Evolutionary conservation across 177 flowering plant species (phyloP).

Genomic region (Telopea speciosissima): DNA sequence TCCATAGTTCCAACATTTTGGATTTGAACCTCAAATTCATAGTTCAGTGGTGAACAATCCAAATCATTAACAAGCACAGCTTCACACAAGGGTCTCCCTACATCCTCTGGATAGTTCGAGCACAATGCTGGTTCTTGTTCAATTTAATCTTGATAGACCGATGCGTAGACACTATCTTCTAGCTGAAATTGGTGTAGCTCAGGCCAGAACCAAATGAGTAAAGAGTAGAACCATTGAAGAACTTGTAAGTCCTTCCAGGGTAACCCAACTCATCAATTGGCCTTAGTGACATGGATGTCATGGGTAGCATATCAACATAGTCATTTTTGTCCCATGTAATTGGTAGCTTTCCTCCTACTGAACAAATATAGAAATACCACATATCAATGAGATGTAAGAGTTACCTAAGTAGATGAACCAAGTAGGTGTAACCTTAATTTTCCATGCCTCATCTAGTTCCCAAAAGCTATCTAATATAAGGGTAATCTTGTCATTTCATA

Average conservation of each 20-base stretch:
- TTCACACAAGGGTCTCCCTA: slow-evolving; percentile 5
- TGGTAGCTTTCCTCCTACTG: slow-evolving; percentile 48
- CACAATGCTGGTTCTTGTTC: slow-evolving; percentile 2
- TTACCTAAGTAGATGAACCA: too few relatives aligned
- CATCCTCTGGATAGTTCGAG: not conserved
- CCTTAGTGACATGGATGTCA: slow-evolving; percentile 50
- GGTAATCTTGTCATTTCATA: too few relatives aligned
- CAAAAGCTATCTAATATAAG: too few relatives aligned
- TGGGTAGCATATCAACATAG: slow-evolving; percentile 32
- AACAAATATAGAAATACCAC: too few relatives aligned
- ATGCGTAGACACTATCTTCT: not conserved
- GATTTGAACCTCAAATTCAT: slow-evolving; percentile 14
- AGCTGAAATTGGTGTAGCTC: slow-evolving; percentile 14
- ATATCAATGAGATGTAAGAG: too few relatives aligned
- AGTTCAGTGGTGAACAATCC: not conserved
- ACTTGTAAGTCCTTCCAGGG: slow-evolving; percentile 64
- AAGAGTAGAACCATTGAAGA: slow-evolving; percentile 37
- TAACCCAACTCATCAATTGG: slow-evolving; percentile 31
- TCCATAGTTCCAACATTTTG: slow-evolving; percentile 5
- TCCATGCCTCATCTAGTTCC: too few relatives aligned
- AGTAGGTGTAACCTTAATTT: too few relatives aligned
- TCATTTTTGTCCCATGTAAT: slow-evolving; percentile 43
- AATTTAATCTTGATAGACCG: not conserved
- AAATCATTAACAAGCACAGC: slow-evolving; percentile 12
- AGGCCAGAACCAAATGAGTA: slow-evolving; percentile 46